Percentiles rank a stretch among this genome's conserved stretches.
phyloP scores from a whole-genome alignment of 75 land plant genomes.

The Cryptomeria japonica region DNA sequence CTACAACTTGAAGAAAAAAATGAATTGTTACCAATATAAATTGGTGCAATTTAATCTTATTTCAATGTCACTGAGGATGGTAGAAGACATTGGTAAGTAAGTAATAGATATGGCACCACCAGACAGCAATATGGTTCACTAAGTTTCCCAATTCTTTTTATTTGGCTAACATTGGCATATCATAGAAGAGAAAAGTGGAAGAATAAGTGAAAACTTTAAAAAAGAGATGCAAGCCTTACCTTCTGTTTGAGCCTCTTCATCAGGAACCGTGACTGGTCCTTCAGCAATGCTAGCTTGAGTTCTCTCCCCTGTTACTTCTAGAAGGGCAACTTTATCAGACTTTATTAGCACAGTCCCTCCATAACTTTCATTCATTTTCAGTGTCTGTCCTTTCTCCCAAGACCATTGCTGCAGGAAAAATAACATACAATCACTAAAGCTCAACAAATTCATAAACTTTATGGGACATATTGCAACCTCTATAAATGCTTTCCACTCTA shows the following conservation, averaged over 20 bases:
- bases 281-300: slow-evolving; percentile 11
- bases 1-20: neutral
- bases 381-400: slow-evolving; percentile 52
- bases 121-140: neutral
- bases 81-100: neutral
- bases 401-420: slow-evolving; percentile 37
- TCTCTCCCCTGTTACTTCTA: slow-evolving; percentile 20
- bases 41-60: neutral
- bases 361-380: slow-evolving; percentile 41
- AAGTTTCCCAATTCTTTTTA: neutral
- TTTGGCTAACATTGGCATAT: neutral
- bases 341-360: slow-evolving; percentile 66
- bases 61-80: neutral
- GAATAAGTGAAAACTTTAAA: neutral
- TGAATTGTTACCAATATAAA: neutral
- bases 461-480: neutral
- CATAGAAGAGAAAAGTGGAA: neutral
- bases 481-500: neutral
- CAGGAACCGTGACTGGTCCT: slow-evolving; percentile 1
- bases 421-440: neutral
- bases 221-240: slow-evolving; percentile 7
- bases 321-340: slow-evolving; percentile 32
- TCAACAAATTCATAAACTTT: neutral
- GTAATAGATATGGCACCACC: neutral
- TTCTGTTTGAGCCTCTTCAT: slow-evolving; percentile 20